Conservation (phyloP, 202 grass and related monocot species). For the Dendrocalamus latiflorus region DNA sequence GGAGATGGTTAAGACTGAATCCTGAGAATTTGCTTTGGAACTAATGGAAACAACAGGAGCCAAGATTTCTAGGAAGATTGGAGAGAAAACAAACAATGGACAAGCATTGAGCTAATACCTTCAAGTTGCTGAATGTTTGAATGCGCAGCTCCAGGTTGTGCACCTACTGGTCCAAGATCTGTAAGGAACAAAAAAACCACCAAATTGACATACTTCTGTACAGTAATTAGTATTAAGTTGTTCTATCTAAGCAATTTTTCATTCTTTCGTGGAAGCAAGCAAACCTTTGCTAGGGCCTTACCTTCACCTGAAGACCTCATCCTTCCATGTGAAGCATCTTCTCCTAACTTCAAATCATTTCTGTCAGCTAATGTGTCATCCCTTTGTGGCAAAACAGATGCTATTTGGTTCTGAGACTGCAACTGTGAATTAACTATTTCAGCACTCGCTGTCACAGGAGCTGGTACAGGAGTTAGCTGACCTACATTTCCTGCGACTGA, state of each 20-base stretch:
- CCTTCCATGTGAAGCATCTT: slow-evolving; percentile 45
- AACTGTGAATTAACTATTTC: slow-evolving; percentile 26
- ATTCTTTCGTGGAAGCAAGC: not conserved
- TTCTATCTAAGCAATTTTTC: not conserved
- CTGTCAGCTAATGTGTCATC: slow-evolving; percentile 15
- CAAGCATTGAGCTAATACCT: slow-evolving; percentile 38
- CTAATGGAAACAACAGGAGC: slow-evolving; percentile 23
- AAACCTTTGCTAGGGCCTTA: slow-evolving; percentile 14
- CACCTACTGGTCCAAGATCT: slow-evolving; percentile 29
- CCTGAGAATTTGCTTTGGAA: slow-evolving; percentile 7
- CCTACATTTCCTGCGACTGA: slow-evolving; percentile 29
- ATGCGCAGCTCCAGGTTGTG: slow-evolving; percentile 25
- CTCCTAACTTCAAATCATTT: slow-evolving; percentile 38
- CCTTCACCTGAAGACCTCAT: slow-evolving; percentile 52
- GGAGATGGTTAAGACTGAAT: slow-evolving; percentile 16
- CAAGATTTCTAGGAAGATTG: not conserved
- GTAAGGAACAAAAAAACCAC: not conserved
- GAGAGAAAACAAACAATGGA: slow-evolving; percentile 7
- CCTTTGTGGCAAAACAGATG: slow-evolving; percentile 24
- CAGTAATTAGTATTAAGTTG: not conserved
- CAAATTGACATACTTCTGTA: slow-evolving; percentile 10
- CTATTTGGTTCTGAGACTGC: slow-evolving; percentile 26
- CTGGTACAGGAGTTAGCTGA: slow-evolving; percentile 27
- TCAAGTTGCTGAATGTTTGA: slow-evolving; percentile 26
- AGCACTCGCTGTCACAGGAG: slow-evolving; percentile 19